These are phyloP conservation scores for Sclerotinia borealis DNA, from an alignment of 2,329 filamentous ascomycete genomes.

Conservation along the genomic window DNA sequence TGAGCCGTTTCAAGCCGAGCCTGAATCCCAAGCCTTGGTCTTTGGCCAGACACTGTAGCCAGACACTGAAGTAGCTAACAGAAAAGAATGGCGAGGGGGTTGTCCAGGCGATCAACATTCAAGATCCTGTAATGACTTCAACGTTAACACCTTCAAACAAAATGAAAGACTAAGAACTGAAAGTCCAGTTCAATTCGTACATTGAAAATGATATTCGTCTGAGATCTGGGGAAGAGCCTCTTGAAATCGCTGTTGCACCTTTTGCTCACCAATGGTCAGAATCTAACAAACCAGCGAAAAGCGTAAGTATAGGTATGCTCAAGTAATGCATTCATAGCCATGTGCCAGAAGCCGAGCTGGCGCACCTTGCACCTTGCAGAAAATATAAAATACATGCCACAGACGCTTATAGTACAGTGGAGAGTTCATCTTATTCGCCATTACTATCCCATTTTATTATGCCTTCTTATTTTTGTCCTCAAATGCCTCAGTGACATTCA, in stretches of 20 bases:
- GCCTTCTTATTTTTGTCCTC: conserved; percentile 43
- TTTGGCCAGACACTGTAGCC: neutral
- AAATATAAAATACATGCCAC: conserved; percentile 29
- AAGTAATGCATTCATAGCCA: neutral
- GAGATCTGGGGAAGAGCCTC: neutral
- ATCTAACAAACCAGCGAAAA: neutral
- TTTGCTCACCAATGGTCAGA: neutral
- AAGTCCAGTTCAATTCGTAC: neutral
- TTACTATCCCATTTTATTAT: conserved; percentile 22
- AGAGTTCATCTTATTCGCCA: conserved; percentile 35
- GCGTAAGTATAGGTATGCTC: neutral
- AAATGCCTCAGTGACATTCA: conserved; percentile 67
- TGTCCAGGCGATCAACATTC: neutral
- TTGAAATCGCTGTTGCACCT: neutral
- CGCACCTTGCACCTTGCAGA: conserved; percentile 5
- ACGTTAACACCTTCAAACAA: neutral
- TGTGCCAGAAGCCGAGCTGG: neutral
- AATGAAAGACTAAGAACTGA: no score
- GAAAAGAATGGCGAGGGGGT: neutral
- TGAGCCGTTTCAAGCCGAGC: neutral
- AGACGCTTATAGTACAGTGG: conserved; percentile 39
- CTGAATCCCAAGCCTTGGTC: neutral
- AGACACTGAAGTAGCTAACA: neutral
- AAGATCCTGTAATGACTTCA: neutral
- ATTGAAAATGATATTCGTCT: neutral